Evolutionary conservation across 345 rosid species (phyloP).

Genomic region (Aegle marmelos): DNA sequence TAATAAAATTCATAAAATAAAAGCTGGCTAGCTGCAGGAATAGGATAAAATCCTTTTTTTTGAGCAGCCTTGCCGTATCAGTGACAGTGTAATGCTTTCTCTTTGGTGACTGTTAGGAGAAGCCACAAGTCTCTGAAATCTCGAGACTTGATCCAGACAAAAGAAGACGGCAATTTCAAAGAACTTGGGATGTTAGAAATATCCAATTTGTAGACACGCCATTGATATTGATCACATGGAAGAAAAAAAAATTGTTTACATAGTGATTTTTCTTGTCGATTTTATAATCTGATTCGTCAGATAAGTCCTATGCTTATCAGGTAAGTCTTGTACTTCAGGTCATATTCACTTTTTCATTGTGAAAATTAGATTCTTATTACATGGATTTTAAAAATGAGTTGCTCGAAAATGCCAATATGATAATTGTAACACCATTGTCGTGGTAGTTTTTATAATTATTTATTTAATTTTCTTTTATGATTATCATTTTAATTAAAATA

Average conservation of each 20-base stretch:
- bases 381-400: too few relatives aligned
- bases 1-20: too few relatives aligned
- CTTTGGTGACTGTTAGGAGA: background rate
- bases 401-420: too few relatives aligned
- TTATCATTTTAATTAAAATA: too few relatives aligned
- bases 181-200: background rate
- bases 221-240: background rate
- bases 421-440: too few relatives aligned
- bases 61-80: background rate
- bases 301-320: background rate
- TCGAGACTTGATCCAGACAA: slow-evolving; percentile 1
- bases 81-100: background rate
- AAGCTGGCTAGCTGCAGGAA: too few relatives aligned
- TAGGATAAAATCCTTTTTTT: background rate
- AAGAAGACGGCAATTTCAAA: slow-evolving; percentile 1
- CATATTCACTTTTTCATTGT: background rate
- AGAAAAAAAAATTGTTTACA: background rate
- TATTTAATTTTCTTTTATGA: too few relatives aligned
- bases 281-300: background rate
- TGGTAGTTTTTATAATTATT: too few relatives aligned
- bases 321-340: background rate
- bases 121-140: background rate
- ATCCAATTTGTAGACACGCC: background rate
- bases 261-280: background rate
- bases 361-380: background rate